phyloP scores from a whole-genome alignment of 805 yeast genomes.

The Yamadazyma nakazawae region DNA sequence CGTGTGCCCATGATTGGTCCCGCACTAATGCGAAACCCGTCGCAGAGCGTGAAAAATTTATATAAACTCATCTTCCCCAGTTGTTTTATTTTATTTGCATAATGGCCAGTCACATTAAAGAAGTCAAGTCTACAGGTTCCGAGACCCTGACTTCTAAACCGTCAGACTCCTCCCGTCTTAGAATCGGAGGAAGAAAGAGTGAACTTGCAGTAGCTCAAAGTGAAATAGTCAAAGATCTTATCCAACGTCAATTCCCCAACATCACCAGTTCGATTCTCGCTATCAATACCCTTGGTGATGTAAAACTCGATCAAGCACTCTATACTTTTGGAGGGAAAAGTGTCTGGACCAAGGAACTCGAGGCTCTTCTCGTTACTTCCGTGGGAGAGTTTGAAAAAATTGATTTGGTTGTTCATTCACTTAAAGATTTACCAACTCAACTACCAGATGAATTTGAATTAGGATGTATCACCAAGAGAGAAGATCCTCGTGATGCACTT shows the following conservation, averaged over 20 bases:
- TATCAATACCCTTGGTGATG: constrained; percentile 85
- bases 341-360: constrained; percentile 94
- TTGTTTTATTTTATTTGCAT: not conserved
- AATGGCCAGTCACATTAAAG: not conserved
- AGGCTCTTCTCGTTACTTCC: constrained; percentile 62
- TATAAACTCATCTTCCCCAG: constrained; percentile 6
- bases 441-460: constrained; percentile 87
- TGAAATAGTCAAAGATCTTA: constrained; percentile 61
- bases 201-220: constrained; percentile 84
- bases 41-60: constrained; percentile 5
- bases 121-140: not conserved
- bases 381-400: constrained; percentile 63
- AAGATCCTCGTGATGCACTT: constrained; percentile 91
- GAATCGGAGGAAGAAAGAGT: constrained; percentile 87
- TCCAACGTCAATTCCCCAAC: constrained; percentile 60
- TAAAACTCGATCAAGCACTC: constrained; percentile 76
- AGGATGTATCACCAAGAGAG: constrained; percentile 82
- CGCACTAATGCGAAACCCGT: constrained; percentile 3
- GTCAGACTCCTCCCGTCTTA: not conserved
- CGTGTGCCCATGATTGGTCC: constrained; percentile 7
- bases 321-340: constrained; percentile 96
- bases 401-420: constrained; percentile 88
- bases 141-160: not conserved
- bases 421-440: constrained; percentile 89
- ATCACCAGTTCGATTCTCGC: constrained; percentile 74